These are phyloP conservation scores for Eucalyptus curtisii DNA, from an alignment of 345 rosid species.

Conservation along the genomic window DNA sequence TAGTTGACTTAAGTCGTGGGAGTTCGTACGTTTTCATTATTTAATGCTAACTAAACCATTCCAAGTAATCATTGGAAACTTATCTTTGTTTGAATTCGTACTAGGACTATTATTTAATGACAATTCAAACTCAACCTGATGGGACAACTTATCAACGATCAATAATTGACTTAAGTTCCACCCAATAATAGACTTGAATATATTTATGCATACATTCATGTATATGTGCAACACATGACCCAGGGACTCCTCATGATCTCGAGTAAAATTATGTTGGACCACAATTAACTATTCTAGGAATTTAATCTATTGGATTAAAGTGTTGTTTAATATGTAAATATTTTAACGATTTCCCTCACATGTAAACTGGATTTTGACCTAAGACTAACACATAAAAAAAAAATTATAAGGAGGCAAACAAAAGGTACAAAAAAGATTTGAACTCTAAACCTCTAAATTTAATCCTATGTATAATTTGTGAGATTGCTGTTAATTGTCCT, in stretches of 20 bases:
- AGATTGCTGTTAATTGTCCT: background rate
- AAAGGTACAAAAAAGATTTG: background rate
- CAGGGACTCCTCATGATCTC: background rate
- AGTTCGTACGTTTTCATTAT: background rate
- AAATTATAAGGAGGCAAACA: background rate
- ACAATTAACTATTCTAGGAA: background rate
- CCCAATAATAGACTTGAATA: background rate
- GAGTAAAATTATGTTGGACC: background rate
- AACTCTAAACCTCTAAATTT: background rate
- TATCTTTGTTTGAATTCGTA: background rate
- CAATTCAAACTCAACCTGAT: background rate
- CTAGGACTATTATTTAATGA: background rate
- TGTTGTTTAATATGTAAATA: background rate
- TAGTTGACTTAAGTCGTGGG: background rate
- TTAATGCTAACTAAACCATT: background rate
- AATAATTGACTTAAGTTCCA: background rate
- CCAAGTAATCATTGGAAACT: background rate
- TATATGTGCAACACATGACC: background rate
- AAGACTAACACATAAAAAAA: background rate
- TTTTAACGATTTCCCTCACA: background rate
- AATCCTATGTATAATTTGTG: background rate
- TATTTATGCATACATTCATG: background rate
- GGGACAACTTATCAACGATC: background rate
- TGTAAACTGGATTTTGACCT: background rate
- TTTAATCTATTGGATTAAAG: background rate